Percentiles rank a stretch among this genome's conserved stretches.
Evolutionary conservation across 192 early-diverging fungal species (phyloP).

Genomic region (Coemansia sp.): DNA sequence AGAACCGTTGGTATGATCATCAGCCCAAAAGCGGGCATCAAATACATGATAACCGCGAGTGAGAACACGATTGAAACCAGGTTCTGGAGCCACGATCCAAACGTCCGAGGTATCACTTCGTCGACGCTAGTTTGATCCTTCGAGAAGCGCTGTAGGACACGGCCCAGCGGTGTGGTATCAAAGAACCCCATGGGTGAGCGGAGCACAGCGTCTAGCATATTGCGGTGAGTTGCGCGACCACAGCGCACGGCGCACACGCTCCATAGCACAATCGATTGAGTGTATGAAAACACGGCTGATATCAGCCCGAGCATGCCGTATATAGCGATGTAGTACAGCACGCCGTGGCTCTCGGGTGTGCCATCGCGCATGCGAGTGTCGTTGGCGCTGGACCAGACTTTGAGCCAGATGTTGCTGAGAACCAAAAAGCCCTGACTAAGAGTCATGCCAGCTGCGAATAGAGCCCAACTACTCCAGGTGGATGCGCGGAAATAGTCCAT

Average conservation of each 20-base stretch:
- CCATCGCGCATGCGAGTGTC: conserved; percentile 39
- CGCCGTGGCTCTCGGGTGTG: conserved; percentile 15
- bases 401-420: conserved; percentile 68
- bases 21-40: conserved; percentile 57
- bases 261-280: conserved; percentile 77
- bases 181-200: conserved; percentile 66
- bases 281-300: conserved; percentile 64
- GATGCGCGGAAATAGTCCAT: conserved; percentile 77
- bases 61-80: conserved; percentile 47
- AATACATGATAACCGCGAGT: conserved; percentile 49
- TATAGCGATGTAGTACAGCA: conserved; percentile 69
- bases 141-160: conserved; percentile 87
- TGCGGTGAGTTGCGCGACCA: conserved; percentile 68
- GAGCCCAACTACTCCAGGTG: conserved; percentile 55
- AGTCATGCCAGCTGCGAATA: conserved; percentile 64
- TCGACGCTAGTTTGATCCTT: conserved; percentile 86
- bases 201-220: conserved; percentile 78
- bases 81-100: conserved; percentile 58
- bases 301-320: conserved; percentile 77
- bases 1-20: conserved; percentile 58
- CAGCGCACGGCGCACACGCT: conserved; percentile 82
- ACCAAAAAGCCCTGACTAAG: conserved; percentile 58
- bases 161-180: conserved; percentile 77
- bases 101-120: conserved; percentile 65
- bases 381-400: conserved; percentile 67